These are phyloP conservation scores for Candida nemodendra DNA, from an alignment of 805 yeast genomes.

Conservation along the genomic window DNA sequence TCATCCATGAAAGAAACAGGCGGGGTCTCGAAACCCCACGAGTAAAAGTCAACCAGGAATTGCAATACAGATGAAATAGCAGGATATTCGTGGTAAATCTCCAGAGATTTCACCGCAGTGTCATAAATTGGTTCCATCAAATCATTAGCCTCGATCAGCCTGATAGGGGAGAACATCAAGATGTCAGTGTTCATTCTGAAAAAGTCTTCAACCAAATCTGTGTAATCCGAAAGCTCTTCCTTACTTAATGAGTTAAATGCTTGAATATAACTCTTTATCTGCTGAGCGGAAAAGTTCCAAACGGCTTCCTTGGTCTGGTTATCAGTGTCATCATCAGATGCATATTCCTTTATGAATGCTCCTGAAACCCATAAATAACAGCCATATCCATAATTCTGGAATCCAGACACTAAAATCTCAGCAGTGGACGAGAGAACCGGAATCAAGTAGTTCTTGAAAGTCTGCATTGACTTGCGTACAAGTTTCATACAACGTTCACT, in stretches of 20 bases:
- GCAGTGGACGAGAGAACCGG: constrained; percentile 67
- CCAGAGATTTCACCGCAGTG: constrained; percentile 54
- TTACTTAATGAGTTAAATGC: constrained; percentile 34
- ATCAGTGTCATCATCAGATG: constrained; percentile 43
- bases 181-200: constrained; percentile 77
- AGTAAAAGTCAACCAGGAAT: constrained; percentile 73
- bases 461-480: constrained; percentile 62
- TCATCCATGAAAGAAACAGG: constrained; percentile 70
- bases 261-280: constrained; percentile 55
- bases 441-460: constrained; percentile 52
- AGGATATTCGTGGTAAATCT: constrained; percentile 60
- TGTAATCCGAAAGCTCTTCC: constrained; percentile 32
- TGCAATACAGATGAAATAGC: constrained; percentile 70
- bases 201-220: constrained; percentile 84
- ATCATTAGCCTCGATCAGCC: constrained; percentile 45
- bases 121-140: constrained; percentile 54
- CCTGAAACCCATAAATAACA: constrained; percentile 93
- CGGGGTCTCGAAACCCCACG: constrained; percentile 82
- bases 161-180: constrained; percentile 67
- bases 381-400: constrained; percentile 66
- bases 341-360: constrained; percentile 69
- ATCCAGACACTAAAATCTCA: constrained; percentile 65
- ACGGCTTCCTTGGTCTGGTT: constrained; percentile 53
- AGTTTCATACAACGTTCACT: constrained; percentile 76
- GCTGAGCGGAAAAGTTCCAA: constrained; percentile 73